phyloP scores from a whole-genome alignment of 805 yeast genomes.

The Wickerhamiella allomyrinae region DNA sequence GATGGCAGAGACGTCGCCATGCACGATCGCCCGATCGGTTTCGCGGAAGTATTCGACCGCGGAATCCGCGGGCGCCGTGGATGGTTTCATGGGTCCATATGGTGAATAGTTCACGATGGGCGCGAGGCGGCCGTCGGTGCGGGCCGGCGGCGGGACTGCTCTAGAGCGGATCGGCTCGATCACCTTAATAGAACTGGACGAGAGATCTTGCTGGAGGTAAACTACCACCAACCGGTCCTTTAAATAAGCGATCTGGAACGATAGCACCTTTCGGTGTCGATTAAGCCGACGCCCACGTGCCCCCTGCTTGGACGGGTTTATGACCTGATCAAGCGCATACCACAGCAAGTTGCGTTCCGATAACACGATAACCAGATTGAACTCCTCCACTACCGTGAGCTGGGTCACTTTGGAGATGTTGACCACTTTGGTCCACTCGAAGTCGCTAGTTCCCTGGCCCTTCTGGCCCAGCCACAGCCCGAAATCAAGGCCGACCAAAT shows the following conservation, averaged over 20 bases:
- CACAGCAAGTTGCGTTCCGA: conserved; percentile 46
- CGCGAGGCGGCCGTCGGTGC: not conserved
- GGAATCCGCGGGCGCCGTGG: conserved; percentile 3
- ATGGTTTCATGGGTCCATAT: not conserved
- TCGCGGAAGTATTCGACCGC: conserved; percentile 31
- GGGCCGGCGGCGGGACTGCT: not conserved
- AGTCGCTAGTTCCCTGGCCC: conserved; percentile 21
- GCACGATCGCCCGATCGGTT: conserved; percentile 35
- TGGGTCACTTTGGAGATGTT: conserved; percentile 39
- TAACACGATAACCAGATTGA: conserved; percentile 42
- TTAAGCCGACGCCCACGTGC: conserved; percentile 35
- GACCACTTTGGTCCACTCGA: conserved; percentile 44
- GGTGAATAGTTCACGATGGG: not conserved
- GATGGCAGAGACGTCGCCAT: conserved; percentile 44
- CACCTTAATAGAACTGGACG: conserved; percentile 36
- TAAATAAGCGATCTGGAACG: conserved; percentile 58
- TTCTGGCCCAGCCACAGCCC: conserved; percentile 40
- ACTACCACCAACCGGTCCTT: conserved; percentile 44
- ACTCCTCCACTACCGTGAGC: conserved; percentile 43
- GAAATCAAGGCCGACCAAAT: conserved; percentile 42
- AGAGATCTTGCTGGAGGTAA: conserved; percentile 36
- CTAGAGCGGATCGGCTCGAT: conserved; percentile 37
- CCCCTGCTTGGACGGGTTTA: conserved; percentile 11
- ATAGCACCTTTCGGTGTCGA: conserved; percentile 32
- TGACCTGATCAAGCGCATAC: conserved; percentile 46